A percentile compares a stretch with the other conserved stretches of the same genome.
phyloP scores from a whole-genome alignment of 495 filamentous ascomycete species.

The Aspergillus diversus region DNA sequence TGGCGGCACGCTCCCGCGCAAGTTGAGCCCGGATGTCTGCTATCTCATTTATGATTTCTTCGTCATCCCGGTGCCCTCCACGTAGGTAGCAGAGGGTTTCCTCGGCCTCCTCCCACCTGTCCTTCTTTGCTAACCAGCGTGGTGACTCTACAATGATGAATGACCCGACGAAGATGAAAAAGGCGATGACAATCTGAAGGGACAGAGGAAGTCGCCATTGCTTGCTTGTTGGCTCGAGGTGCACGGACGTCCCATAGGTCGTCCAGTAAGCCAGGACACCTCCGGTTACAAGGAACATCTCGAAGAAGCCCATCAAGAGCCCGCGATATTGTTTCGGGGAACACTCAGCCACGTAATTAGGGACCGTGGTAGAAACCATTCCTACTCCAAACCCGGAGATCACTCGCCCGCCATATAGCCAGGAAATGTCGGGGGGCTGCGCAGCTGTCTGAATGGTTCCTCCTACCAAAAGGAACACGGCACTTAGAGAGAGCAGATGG shows the following conservation, averaged over 20 bases:
- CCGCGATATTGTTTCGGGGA: constrained; percentile 44
- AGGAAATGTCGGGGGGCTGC: constrained; percentile 31
- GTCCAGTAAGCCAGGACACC: constrained; percentile 48
- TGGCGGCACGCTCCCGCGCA: constrained; percentile 50
- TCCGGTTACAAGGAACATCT: constrained; percentile 37
- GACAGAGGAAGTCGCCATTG: constrained; percentile 60
- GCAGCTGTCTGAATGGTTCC: constrained; percentile 62
- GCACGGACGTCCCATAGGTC: constrained; percentile 54
- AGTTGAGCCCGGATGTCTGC: constrained; percentile 61
- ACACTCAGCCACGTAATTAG: constrained; percentile 54
- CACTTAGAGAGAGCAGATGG: constrained; percentile 58
- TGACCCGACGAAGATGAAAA: constrained; percentile 51
- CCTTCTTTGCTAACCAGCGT: constrained; percentile 57
- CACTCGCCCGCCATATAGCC: constrained; percentile 49
- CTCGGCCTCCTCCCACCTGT: constrained; percentile 46
- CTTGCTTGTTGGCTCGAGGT: constrained; percentile 39
- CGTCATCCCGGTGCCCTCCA: constrained; percentile 39
- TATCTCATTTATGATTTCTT: constrained; percentile 55
- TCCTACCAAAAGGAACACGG: constrained; percentile 63
- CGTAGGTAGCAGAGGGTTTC: constrained; percentile 47
- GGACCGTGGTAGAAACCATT: constrained; percentile 48
- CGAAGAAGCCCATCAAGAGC: constrained; percentile 46
- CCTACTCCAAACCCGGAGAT: constrained; percentile 48
- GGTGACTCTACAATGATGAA: constrained; percentile 59
- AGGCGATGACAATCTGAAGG: constrained; percentile 56